Percentiles rank a stretch among this genome's conserved stretches.
Conservation (phyloP, 306 rosid genomes). For the Dicorynia guianensis region DNA sequence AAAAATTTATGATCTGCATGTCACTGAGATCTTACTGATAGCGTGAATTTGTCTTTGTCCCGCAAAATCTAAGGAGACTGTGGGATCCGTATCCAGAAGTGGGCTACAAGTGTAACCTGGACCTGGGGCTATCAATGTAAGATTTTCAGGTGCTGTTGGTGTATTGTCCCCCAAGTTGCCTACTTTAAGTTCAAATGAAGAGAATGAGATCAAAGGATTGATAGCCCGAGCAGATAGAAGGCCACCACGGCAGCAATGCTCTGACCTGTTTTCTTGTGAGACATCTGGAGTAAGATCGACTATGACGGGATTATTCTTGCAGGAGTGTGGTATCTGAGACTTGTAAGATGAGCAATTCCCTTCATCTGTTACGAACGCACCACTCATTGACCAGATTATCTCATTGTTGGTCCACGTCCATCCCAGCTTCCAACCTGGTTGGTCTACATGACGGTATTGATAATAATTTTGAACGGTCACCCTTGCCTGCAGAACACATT, state of each 20-base stretch:
- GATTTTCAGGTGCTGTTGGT: slow-evolving; percentile 53
- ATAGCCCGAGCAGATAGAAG: slow-evolving; percentile 65
- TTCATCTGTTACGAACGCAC: slow-evolving; percentile 70
- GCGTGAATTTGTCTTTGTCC: slow-evolving; percentile 71
- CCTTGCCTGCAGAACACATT: slow-evolving; percentile 62
- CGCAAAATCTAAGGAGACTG: slow-evolving; percentile 58
- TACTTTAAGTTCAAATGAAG: slow-evolving; percentile 75
- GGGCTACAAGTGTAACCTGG: slow-evolving; percentile 84
- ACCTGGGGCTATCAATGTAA: slow-evolving; percentile 76
- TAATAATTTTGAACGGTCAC: slow-evolving; percentile 65
- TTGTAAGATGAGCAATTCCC: slow-evolving; percentile 70
- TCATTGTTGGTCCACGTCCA: slow-evolving; percentile 76
- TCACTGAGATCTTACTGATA: slow-evolving; percentile 61
- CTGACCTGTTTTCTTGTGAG: slow-evolving; percentile 54
- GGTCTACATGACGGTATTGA: slow-evolving; percentile 71
- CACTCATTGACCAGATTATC: slow-evolving; percentile 80
- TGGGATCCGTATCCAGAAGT: slow-evolving; percentile 57
- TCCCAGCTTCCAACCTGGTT: slow-evolving; percentile 79
- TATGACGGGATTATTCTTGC: slow-evolving; percentile 63
- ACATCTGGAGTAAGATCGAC: slow-evolving; percentile 55
- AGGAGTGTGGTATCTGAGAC: slow-evolving; percentile 66
- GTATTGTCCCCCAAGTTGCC: slow-evolving; percentile 47
- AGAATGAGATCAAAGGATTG: slow-evolving; percentile 57
- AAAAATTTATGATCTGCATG: background rate
- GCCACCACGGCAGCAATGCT: slow-evolving; percentile 72